Conservation (phyloP, 2,329 filamentous ascomycete genomes). For the Drechmeria coniospora region DNA sequence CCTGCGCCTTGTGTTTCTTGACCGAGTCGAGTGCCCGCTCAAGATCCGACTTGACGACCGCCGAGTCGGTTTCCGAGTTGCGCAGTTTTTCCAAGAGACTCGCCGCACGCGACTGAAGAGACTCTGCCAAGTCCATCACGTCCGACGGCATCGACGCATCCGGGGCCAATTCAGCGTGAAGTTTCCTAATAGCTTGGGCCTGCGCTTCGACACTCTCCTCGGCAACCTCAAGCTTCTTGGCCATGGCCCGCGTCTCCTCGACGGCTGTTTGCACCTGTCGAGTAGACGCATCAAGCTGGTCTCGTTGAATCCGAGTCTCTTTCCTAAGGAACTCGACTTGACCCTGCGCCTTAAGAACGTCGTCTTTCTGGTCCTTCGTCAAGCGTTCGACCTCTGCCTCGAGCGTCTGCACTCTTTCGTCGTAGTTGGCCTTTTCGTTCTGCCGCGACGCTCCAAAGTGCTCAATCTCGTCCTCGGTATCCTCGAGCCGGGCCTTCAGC, state of each 20-base stretch:
- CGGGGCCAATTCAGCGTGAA: constrained; percentile 43
- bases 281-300: constrained; percentile 43
- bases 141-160: constrained; percentile 38
- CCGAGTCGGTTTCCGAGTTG: constrained; percentile 42
- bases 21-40: constrained; percentile 41
- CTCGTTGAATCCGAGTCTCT: constrained; percentile 42
- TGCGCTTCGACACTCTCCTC: constrained; percentile 38
- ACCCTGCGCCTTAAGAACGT: constrained; percentile 40
- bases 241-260: constrained; percentile 36
- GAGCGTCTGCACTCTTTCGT: constrained; percentile 52
- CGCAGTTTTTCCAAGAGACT: constrained; percentile 45
- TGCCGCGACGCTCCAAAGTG: constrained; percentile 69
- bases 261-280: constrained; percentile 38
- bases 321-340: constrained; percentile 48
- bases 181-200: constrained; percentile 37
- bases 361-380: constrained; percentile 40
- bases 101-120: constrained; percentile 40
- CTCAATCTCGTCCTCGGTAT: constrained; percentile 85
- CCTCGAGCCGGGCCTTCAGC: constrained; percentile 65
- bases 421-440: constrained; percentile 57
- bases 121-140: constrained; percentile 40
- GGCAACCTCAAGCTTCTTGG: constrained; percentile 32
- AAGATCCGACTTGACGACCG: constrained; percentile 46
- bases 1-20: constrained; percentile 39
- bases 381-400: constrained; percentile 56